Percentiles rank a stretch among this genome's conserved stretches.
These are phyloP conservation scores for Taphrina pruni DNA, from an alignment of 1,139 yeast genomes.

Conservation along the genomic window DNA sequence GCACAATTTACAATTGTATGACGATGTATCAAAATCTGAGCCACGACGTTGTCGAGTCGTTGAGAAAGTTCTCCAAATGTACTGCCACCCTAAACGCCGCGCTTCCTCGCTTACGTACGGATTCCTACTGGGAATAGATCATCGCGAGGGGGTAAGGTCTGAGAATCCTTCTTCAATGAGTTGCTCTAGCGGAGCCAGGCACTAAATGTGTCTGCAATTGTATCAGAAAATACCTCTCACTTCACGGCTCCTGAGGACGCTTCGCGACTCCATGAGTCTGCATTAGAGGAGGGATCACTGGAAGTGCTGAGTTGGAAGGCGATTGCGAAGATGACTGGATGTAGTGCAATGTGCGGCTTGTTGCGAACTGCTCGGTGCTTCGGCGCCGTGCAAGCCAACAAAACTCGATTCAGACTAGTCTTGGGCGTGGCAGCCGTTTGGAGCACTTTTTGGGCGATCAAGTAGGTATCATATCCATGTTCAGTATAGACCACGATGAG, in stretches of 20 bases:
- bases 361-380: background rate
- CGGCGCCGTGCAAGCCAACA: constrained; percentile 1
- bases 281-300: background rate
- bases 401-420: constrained; percentile 43
- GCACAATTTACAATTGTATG: constrained; percentile 20
- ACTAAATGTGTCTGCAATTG: constrained; percentile 40
- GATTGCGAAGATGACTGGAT: constrained; percentile 42
- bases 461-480: background rate
- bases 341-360: constrained; percentile 43
- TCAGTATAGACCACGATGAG: background rate
- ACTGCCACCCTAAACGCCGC: constrained; percentile 41
- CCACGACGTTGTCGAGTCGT: background rate
- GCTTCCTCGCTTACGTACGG: constrained; percentile 41
- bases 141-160: constrained; percentile 41
- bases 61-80: constrained; percentile 29
- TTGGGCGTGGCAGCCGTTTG: constrained; percentile 38
- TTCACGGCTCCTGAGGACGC: constrained; percentile 8
- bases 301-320: constrained; percentile 36
- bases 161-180: constrained; percentile 41
- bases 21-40: constrained; percentile 36
- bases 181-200: constrained; percentile 42
- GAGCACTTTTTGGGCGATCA: constrained; percentile 23
- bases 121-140: background rate
- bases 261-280: background rate
- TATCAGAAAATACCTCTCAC: constrained; percentile 36